Conservation (phyloP, 192 early-diverging fungal species). For the Glomus cerebriforme region DNA sequence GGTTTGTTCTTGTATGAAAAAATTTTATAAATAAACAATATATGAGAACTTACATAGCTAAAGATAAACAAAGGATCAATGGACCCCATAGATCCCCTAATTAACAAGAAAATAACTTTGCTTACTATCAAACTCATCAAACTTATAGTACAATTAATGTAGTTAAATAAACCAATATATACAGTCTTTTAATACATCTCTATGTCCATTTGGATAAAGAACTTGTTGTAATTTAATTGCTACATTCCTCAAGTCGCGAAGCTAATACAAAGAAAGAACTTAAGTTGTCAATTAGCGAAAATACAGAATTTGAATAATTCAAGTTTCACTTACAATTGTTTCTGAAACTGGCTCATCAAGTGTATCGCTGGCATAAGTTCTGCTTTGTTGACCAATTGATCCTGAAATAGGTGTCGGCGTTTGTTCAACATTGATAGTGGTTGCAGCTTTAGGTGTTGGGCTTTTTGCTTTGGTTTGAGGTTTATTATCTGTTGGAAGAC, state of each 20-base stretch:
- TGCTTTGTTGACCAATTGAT: neutral
- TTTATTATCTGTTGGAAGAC: neutral
- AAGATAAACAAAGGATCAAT: constrained; percentile 85
- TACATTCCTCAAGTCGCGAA: constrained; percentile 73
- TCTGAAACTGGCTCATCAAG: constrained; percentile 93
- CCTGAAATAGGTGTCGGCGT: neutral
- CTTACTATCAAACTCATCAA: neutral
- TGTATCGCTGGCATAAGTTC: constrained; percentile 56
- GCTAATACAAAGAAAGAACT: constrained; percentile 44
- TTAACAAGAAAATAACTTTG: neutral
- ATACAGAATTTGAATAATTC: constrained; percentile 10
- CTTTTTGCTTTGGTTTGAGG: neutral
- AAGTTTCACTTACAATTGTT: constrained; percentile 70
- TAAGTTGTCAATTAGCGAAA: constrained; percentile 11
- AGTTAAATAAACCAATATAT: constrained; percentile 38
- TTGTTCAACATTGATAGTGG: neutral
- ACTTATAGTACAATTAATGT: constrained; percentile 43
- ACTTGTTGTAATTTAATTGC: constrained; percentile 75
- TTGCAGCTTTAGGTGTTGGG: neutral
- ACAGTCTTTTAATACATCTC: constrained; percentile 77
- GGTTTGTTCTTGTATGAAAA: neutral
- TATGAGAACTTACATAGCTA: constrained; percentile 72
- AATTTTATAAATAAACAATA: neutral
- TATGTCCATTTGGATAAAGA: constrained; percentile 61
- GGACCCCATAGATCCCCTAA: constrained; percentile 98